A percentile compares a stretch with the other conserved stretches of the same genome.
phyloP scores from a whole-genome alignment of 2,329 filamentous ascomycete species.

The Diaporthe amygdali region DNA sequence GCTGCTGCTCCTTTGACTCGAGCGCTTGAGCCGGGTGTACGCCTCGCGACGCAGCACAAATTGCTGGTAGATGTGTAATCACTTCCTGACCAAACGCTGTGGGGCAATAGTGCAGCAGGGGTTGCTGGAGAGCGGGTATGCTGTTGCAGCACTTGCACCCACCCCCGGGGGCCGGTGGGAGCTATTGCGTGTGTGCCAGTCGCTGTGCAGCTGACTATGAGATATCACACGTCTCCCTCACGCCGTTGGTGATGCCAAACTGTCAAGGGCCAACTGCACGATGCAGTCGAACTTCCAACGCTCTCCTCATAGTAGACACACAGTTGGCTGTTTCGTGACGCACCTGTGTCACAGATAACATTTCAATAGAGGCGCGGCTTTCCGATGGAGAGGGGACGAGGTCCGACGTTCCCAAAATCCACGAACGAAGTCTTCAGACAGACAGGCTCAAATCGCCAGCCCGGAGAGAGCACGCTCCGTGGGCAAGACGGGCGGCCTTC shows the following conservation, averaged over 20 bases:
- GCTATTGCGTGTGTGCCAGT: neutral
- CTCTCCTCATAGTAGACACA: neutral
- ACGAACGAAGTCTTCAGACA: neutral
- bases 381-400: neutral
- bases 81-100: neutral
- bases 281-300: constrained; percentile 2
- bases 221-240: neutral
- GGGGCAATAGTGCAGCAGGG: constrained; percentile 9
- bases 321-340: neutral
- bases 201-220: neutral
- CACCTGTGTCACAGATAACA: neutral
- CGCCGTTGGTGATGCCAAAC: neutral
- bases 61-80: neutral
- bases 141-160: neutral
- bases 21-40: neutral
- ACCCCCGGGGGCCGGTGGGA: neutral
- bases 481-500: neutral
- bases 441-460: neutral
- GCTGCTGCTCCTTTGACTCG: neutral
- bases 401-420: neutral
- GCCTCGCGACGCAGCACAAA: neutral
- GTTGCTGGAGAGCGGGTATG: constrained; percentile 10
- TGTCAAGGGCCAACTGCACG: neutral
- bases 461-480: neutral
- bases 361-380: neutral